Conservation (phyloP, 2,329 filamentous ascomycete species). For the Blumeriella jaapii region DNA sequence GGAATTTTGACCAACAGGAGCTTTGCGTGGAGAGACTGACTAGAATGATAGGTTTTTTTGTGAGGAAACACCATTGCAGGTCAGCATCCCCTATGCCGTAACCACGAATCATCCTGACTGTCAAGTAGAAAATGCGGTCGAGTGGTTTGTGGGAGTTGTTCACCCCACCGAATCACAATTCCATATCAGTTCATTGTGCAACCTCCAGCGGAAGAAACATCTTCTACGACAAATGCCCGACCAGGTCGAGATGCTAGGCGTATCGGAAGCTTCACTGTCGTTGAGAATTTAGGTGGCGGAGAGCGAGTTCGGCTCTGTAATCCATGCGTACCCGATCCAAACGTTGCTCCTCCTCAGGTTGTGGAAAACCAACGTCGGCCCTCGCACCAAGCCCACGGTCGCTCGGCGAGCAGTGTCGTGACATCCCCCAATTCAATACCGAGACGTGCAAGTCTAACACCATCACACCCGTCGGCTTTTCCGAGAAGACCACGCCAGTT, state of each 20-base stretch:
- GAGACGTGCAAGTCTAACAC: neutral
- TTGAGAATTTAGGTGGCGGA: constrained; percentile 42
- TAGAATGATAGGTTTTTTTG: constrained; percentile 44
- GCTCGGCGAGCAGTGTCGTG: constrained; percentile 14
- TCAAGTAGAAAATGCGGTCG: constrained; percentile 68
- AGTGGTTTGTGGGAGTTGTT: constrained; percentile 83
- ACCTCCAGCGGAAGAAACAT: constrained; percentile 38
- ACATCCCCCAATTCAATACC: neutral
- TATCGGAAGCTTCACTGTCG: constrained; percentile 13
- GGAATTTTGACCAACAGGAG: neutral
- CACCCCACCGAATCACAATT: constrained; percentile 89
- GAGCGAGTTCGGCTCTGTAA: constrained; percentile 62
- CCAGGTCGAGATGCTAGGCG: constrained; percentile 13
- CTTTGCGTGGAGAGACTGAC: constrained; percentile 6
- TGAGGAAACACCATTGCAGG: constrained; percentile 89
- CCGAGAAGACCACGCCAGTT: constrained; percentile 9
- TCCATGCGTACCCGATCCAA: constrained; percentile 61
- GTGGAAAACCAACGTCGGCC: constrained; percentile 6
- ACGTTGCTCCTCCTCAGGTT: constrained; percentile 40
- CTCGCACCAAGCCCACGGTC: constrained; percentile 9
- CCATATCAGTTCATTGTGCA: constrained; percentile 87
- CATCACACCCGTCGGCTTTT: neutral
- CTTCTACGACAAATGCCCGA: constrained; percentile 5
- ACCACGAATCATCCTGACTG: constrained; percentile 3
- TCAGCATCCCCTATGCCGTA: constrained; percentile 29